Evolutionary conservation across 75 land plant species (phyloP), one percentile per base, ranked within the genome.

Genomic region (Selaginella tamariscina): DNA sequence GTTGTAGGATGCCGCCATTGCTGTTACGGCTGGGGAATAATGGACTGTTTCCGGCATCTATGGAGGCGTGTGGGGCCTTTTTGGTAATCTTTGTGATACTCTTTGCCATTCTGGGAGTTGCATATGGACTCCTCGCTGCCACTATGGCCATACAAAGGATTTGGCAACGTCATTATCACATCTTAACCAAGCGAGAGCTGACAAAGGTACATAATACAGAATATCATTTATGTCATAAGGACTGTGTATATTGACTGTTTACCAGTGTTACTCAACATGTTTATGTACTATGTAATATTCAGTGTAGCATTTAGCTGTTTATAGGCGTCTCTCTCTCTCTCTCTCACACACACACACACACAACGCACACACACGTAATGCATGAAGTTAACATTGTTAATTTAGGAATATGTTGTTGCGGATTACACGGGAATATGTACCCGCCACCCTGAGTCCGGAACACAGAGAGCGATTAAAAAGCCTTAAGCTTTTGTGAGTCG

Each of bases 151-250:
- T 88, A 64, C 97, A 91, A 55, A 80, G 87, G 70, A 91, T 88
- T 27, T 91, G 93, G 97, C 97, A 91, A 74, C 76, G 85, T 60
- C 97, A 91, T 65, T 88, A 91, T 67, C 97, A 91, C 57, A 91
- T 91, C 31, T 80, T 91, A 0, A 84, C 97, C 27, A 91, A 91
- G 67, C 82, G 85, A 65, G 93, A 86, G 77, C 93, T 88, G 18
- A 88, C 93, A 23, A 82, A 91, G 85, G 97, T 80, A 73, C 66
- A 27, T 44, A 29, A 65, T 1, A 2, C 22, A 18, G 29, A 8
- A 2, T 24, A 20, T 8, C 2, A 1, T 65, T 27, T 1, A 30
- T 30, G 5, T 2, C 20, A 21, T 65, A 49, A 13, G 11, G 11
- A 13, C 54, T 49, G 54, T 49, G 54, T 49, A 49, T 49, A 13